phyloP scores from a whole-genome alignment of 2,329 filamentous ascomycete genomes.

The Sordariomycetes sp. region DNA sequence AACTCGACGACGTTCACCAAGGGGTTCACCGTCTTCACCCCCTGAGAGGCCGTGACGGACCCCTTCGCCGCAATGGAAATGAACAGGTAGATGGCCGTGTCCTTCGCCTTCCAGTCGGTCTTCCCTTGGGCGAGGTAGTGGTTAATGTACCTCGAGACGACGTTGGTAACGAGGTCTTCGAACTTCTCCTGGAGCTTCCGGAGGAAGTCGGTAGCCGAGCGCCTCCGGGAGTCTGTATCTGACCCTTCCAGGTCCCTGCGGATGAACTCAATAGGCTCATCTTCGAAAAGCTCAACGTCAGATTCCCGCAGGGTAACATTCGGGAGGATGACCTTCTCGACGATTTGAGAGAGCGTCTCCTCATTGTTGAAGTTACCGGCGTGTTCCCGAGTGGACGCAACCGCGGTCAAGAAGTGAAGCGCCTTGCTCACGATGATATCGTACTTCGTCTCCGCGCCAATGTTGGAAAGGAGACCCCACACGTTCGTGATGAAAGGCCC shows the following conservation, averaged over 20 bases:
- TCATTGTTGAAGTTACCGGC: constrained; percentile 79
- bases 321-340: constrained; percentile 91
- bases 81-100: constrained; percentile 96
- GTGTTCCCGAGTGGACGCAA: constrained; percentile 68
- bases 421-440: constrained; percentile 92
- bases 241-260: constrained; percentile 90
- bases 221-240: constrained; percentile 83
- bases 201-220: constrained; percentile 91
- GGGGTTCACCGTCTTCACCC: constrained; percentile 84
- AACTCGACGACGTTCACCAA: constrained; percentile 85
- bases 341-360: constrained; percentile 69
- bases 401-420: constrained; percentile 84
- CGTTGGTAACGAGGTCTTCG: constrained; percentile 70
- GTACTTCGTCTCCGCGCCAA: constrained; percentile 82
- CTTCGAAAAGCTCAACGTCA: constrained; percentile 92
- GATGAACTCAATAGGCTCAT: constrained; percentile 98
- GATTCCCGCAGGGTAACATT: constrained; percentile 88
- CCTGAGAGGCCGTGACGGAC: constrained; percentile 73
- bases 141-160: constrained; percentile 80
- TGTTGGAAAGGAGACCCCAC: constrained; percentile 82
- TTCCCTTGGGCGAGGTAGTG: constrained; percentile 76
- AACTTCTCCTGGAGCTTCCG: constrained; percentile 83
- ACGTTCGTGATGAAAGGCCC: constrained; percentile 79
- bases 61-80: constrained; percentile 90
- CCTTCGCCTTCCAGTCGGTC: constrained; percentile 91